Conservation (phyloP, 768 basidiomycete species). For the Russula lepida region DNA sequence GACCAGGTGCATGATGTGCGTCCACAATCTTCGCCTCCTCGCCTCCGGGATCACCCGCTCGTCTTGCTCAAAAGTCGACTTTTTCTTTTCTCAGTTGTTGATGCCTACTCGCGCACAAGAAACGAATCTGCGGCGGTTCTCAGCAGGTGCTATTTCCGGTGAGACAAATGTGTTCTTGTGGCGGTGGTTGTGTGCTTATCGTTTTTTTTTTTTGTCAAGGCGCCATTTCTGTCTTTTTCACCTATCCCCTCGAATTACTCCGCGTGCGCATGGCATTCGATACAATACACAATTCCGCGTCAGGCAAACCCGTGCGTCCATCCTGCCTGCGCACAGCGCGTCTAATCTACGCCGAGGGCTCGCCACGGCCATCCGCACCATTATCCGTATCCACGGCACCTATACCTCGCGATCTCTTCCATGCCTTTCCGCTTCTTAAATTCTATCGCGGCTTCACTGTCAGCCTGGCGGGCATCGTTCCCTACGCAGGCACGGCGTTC, state of each 20-base stretch:
- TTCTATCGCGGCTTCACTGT: slow-evolving; percentile 98
- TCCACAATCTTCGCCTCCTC: slow-evolving; percentile 6
- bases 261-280: slow-evolving; percentile 93
- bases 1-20: slow-evolving; percentile 75
- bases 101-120: slow-evolving; percentile 79
- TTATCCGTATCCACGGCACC: slow-evolving; percentile 23
- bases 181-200: not conserved
- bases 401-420: slow-evolving; percentile 32
- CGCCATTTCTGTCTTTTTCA: slow-evolving; percentile 79
- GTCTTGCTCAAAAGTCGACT: not conserved
- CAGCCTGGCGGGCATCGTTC: slow-evolving; percentile 85
- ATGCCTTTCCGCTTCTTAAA: slow-evolving; percentile 67
- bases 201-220: slow-evolving; percentile 39
- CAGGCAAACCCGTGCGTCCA: slow-evolving; percentile 26
- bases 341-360: slow-evolving; percentile 64
- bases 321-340: slow-evolving; percentile 48
- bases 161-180: slow-evolving; percentile 12
- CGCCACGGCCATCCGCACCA: slow-evolving; percentile 19
- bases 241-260: slow-evolving; percentile 92
- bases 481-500: slow-evolving; percentile 94
- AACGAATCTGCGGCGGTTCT: slow-evolving; percentile 71
- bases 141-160: slow-evolving; percentile 88
- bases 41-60: slow-evolving; percentile 3
- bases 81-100: slow-evolving; percentile 43
- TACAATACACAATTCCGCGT: slow-evolving; percentile 33